Base-by-base conservation (phyloP, 2,329 filamentous ascomycete species). In the Nothophoma quercina region DNA sequence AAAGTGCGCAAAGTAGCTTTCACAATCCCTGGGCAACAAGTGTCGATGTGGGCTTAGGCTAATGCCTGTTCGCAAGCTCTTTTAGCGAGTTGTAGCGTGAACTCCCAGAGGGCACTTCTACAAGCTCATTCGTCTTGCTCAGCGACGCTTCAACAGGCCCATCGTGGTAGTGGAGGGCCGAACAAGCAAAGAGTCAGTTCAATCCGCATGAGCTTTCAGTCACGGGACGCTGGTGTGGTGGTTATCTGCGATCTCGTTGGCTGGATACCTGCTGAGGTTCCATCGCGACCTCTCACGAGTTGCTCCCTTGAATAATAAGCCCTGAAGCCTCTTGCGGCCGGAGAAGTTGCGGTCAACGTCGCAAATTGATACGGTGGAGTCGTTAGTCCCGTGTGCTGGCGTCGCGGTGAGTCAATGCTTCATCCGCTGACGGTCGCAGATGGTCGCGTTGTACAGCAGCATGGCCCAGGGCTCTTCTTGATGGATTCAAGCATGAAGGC, bases 211-310 rank as follows among this genome's bases (percentile, higher is more conserved):
- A 59, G 36, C 30, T 44, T 55, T 42, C 62, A 60, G 68, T 74
- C 71, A 74, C 69, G 69, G 71, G 71, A 67, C 60, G 34, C 47
- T 49, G 39, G 65, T 66, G 62, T 65, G 63, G 63, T 44, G 60
- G 62, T 42, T 39, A 49, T 59, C 40, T 60, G 66, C 30, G 47
- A 58, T 18, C 32, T 51, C 50, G 68, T 73, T 71, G 69, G 69
- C 52, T 65, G 55, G 53, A 57, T 42, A 52, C 41, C 60, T 60
- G 55, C 65, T 55, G 62, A 65, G 51, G 65, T 64, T 51, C 55
- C 58, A 65, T 66, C 51, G 58, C 41, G 34, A 52, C 35, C 47
- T 51, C 47, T 45, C 54, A 63, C 55, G 43, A 58, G 58, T 46
- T 44, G 26, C 44, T 48, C 41, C 36, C 39, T 47, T 57, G 47